phyloP scores from a whole-genome alignment of 371 early-diverging fungal genomes.

The Rhizopus arrhizus region DNA sequence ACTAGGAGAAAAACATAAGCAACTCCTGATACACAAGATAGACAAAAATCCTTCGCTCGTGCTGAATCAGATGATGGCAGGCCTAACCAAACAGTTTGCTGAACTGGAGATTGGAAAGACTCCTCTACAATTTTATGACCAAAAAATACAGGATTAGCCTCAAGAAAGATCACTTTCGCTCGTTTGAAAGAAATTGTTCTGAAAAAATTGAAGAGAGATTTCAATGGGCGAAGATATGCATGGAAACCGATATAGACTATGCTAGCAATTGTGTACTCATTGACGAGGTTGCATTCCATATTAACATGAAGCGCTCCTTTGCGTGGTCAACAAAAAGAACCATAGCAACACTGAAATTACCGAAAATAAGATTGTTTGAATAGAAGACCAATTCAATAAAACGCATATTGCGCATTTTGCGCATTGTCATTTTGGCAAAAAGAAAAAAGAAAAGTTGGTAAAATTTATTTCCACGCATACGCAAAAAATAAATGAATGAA shows the following conservation, averaged over 20 bases:
- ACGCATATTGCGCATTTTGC: conserved; percentile 11
- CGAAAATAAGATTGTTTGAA: conserved; percentile 7
- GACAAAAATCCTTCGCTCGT: no score
- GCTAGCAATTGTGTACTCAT: conserved; percentile 10
- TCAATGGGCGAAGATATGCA: neutral
- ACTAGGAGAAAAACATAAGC: no score
- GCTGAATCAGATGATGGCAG: no score
- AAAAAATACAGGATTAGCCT: conserved; percentile 3
- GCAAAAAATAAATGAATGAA: neutral
- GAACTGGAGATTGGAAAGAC: no score
- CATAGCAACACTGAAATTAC: no score
- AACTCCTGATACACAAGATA: no score
- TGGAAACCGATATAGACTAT: conserved; percentile 8
- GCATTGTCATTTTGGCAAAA: conserved; percentile 17
- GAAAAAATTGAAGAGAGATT: conserved; percentile 13
- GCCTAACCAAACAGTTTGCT: no score
- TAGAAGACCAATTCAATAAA: conserved; percentile 12
- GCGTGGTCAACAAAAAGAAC: conserved; percentile 16
- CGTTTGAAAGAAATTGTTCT: conserved; percentile 31
- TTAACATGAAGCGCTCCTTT: conserved; percentile 15
- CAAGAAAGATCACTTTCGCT: conserved; percentile 12
- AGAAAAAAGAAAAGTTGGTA: conserved; percentile 13
- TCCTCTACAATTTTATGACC: conserved; percentile 9
- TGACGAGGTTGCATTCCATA: conserved; percentile 18
- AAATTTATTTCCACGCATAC: conserved; percentile 12